Conservation (phyloP, 1,284 basidiomycete species). For the Pholiota adiposa region DNA sequence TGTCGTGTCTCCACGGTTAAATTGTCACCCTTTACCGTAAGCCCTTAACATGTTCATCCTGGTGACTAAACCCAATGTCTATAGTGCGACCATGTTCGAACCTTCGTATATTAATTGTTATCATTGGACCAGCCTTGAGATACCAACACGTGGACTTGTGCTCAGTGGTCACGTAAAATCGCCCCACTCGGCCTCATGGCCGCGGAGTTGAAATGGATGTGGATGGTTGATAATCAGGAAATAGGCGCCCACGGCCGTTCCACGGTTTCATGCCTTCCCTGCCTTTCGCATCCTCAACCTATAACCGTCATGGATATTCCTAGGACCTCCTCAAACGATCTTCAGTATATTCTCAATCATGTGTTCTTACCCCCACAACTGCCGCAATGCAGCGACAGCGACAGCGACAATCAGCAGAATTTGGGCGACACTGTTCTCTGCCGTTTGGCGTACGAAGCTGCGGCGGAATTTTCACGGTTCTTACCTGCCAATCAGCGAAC, state of each 20-base stretch:
- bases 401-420: not conserved
- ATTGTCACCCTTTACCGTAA: no score
- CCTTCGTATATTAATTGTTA: no score
- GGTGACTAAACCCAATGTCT: no score
- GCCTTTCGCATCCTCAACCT: not conserved
- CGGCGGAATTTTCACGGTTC: not conserved
- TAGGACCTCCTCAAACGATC: not conserved
- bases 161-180: no score
- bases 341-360: slow-evolving; percentile 39
- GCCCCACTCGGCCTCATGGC: not conserved
- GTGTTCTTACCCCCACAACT: slow-evolving; percentile 45
- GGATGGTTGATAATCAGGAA: not conserved
- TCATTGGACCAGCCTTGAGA: no score
- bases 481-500: slow-evolving; percentile 1
- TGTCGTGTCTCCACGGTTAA: no score
- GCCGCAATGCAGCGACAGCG: slow-evolving; percentile 39
- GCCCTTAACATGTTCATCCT: no score
- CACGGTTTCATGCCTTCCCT: not conserved
- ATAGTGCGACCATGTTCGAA: no score
- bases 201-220: not conserved
- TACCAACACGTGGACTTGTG: no score
- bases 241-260: not conserved
- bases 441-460: slow-evolving; percentile 8
- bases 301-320: not conserved
- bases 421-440: slow-evolving; percentile 30